Base-by-base conservation (phyloP, 495 filamentous ascomycete species). In the Podospora comata region DNA sequence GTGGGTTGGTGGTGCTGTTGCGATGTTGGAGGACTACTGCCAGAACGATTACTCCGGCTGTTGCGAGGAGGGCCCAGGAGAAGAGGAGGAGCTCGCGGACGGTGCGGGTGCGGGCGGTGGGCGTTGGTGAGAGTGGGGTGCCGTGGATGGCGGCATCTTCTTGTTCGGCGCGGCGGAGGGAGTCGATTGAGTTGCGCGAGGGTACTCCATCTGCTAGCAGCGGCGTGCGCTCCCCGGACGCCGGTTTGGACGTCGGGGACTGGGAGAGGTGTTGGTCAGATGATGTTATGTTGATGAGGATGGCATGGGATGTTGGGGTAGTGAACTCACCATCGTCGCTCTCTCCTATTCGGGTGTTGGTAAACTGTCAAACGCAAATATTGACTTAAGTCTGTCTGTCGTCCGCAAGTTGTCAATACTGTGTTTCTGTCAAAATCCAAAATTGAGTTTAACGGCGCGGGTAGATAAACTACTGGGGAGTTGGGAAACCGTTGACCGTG, bases 51-150 rank as follows among this genome's bases (percentile, higher is more conserved):
- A 94, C 88, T 28, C 84, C 85, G 23, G 89, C 85, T 0, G 94
- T 97, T 5, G 94, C 96, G n/a, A 95, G 74, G 16, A 96, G 71
- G 18, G 94, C 94, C 94, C 95, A 99, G 27, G 85, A 79, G 70
- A 97, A 93, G 54, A 97, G 77, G 4, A 89, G 87, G 61, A 93
- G 75, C 71, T 96, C 84, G 48, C 83, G 78, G 6, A 54, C 76
- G 72, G 53, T 72, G 67, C 55, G 61, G 48, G 60, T 63, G 16
- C 61, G 27, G 18, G 54, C 34, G 16, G 30, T 27, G 32, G 34
- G 5, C 11, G 66, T 11, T 4, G 63, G 32, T 5, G 67, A 59
- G 1, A 39, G 13, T 65, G 62, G 20, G 23, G 65, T 62, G 44
- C 69, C 61, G 44, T 75, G 69, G 2, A 78, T 68, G 19, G 75